Conservation (phyloP, 345 rosid species). For the Iberis pinnata region DNA sequence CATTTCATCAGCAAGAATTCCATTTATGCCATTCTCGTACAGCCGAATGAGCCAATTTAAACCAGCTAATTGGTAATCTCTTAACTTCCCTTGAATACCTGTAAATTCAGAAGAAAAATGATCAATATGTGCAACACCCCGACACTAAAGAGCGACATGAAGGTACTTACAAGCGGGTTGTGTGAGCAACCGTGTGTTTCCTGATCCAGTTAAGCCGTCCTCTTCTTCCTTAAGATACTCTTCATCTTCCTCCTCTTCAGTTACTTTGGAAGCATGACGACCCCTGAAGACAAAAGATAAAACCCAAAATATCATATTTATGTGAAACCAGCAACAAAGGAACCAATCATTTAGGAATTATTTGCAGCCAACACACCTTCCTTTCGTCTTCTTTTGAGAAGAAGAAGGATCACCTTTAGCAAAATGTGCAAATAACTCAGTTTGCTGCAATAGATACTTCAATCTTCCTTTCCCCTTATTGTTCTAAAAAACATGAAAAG, state of each 20-base stretch:
- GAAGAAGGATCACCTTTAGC: slow-evolving; percentile 79
- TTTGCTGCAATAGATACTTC: slow-evolving; percentile 90
- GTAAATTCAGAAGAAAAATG: slow-evolving; percentile 9
- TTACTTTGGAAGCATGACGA: slow-evolving; percentile 91
- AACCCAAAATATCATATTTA: not conserved
- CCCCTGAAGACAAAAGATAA: slow-evolving; percentile 45
- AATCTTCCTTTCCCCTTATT: slow-evolving; percentile 81
- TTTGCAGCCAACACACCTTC: slow-evolving; percentile 48
- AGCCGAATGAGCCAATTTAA: slow-evolving; percentile 92
- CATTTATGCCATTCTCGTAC: slow-evolving; percentile 95
- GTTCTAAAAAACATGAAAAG: slow-evolving; percentile 39
- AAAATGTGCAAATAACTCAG: slow-evolving; percentile 96
- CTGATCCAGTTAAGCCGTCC: slow-evolving; percentile 66
- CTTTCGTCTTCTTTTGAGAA: slow-evolving; percentile 64
- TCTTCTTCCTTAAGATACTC: slow-evolving; percentile 95
- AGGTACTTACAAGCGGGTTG: slow-evolving; percentile 83
- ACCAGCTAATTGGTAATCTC: slow-evolving; percentile 98
- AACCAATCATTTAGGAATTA: not conserved
- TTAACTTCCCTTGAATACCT: slow-evolving; percentile 96
- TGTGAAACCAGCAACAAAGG: not conserved
- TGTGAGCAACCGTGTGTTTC: slow-evolving; percentile 78
- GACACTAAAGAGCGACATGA: not conserved
- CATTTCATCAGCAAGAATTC: slow-evolving; percentile 97
- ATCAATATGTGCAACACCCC: slow-evolving; percentile 7
- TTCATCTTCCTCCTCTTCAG: slow-evolving; percentile 99